Evolutionary conservation across 164 flowering plant species (phyloP), one percentile per base, ranked within the genome.

Genomic region (Umbilicus rupestris): DNA sequence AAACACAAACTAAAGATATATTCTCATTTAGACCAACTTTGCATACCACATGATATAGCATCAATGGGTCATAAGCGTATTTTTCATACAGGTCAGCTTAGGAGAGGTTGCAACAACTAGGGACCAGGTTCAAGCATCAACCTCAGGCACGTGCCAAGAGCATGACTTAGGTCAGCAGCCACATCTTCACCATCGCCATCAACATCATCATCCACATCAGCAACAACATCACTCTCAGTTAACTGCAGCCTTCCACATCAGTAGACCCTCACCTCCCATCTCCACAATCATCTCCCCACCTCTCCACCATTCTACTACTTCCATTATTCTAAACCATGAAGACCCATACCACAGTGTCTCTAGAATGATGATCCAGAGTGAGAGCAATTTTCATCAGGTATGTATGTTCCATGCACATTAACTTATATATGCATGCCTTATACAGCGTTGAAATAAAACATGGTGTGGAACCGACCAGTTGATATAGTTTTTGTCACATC

Each of bases 221-320:
- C 81, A 88, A 88, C 69, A 87, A 76, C 79, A 77, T 74, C 89
- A 52, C 5, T 60, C 59, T 1, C 77, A 60, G n/a, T 70, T 65
- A 26, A 75, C 83, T 3, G 55, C 93, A 10, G 87, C 93, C 19
- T 88, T 79, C 80, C 90, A 90, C 68, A 73, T 89, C 69, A 87
- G 77, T 80, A 78, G 81, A 70, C 92, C 94, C 50, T 78, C 90
- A 11, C 84, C 79, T 73, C 80, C 97, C 24, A 80, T 86, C 73
- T 85, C 97, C 31, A 76, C 84, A 70, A 82, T 88, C 67, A 81
- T 89, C 57, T 69, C 93, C 59, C 84, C 92, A n/a, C 84, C 87
- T 45, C 84, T 83, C 15, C 92, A 79, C 45, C 49, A 63, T 29
- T 69, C 78, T 64, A 69, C 84, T 63, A 78, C 89, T 74, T 74